These are phyloP conservation scores for Zygosaccharomyces pseudobailii DNA, from an alignment of 1,139 yeast genomes.

Conservation along the genomic window DNA sequence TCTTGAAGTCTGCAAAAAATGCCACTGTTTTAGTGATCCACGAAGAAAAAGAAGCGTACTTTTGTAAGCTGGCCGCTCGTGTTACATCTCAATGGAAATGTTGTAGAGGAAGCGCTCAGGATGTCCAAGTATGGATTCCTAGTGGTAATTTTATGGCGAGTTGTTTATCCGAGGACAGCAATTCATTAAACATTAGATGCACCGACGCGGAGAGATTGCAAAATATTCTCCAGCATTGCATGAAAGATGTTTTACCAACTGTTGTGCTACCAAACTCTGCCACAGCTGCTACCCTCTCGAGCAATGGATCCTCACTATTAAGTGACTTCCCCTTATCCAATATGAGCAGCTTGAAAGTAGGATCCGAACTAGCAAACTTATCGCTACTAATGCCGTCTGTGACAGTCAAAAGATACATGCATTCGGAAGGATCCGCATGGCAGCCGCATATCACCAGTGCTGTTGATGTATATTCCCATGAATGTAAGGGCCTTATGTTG, in stretches of 20 bases:
- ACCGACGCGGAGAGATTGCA: constrained; percentile 19
- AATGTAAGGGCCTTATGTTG: constrained; percentile 14
- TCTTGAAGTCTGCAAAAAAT: constrained; percentile 77
- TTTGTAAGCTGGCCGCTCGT: constrained; percentile 18
- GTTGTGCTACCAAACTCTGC: constrained; percentile 17
- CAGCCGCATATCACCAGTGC: constrained; percentile 15
- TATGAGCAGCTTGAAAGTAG: constrained; percentile 5
- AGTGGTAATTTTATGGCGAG: constrained; percentile 12
- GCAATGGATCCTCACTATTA: constrained; percentile 15
- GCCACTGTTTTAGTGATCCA: constrained; percentile 84
- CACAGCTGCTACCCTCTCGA: constrained; percentile 17
- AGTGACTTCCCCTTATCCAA: constrained; percentile 17
- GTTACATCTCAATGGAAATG: constrained; percentile 24
- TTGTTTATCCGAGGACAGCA: constrained; percentile 9
- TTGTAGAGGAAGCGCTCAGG: constrained; percentile 32
- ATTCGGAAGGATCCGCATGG: constrained; percentile 16
- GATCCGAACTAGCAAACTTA: constrained; percentile 5
- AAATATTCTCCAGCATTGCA: constrained; percentile 22
- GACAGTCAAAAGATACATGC: constrained; percentile 19
- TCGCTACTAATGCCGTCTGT: constrained; percentile 18
- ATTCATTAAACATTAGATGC: constrained; percentile 23
- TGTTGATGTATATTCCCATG: constrained; percentile 21
- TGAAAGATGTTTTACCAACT: constrained; percentile 15
- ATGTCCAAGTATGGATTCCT: constrained; percentile 31
- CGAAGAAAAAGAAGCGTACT: constrained; percentile 43